These are phyloP conservation scores for Thermochaetoides thermophila DNA, from an alignment of 495 filamentous ascomycete genomes.

Conservation along the genomic window DNA sequence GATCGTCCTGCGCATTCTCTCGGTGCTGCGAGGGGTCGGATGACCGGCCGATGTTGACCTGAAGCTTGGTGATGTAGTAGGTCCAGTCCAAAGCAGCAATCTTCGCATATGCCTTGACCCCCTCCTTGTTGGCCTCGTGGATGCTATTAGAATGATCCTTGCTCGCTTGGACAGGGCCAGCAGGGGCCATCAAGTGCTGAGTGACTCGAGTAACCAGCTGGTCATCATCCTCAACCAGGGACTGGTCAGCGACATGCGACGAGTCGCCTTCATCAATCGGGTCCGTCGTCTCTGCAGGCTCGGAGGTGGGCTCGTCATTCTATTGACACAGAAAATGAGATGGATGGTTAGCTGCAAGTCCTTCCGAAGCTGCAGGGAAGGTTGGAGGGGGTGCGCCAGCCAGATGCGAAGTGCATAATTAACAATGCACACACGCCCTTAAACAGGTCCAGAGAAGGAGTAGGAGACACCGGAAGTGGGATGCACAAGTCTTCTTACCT, in stretches of 20 bases:
- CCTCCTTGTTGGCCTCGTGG: slow-evolving; percentile 54
- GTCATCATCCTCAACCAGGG: slow-evolving; percentile 35
- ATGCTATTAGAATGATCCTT: slow-evolving; percentile 58
- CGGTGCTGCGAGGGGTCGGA: slow-evolving; percentile 37
- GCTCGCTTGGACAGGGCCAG: slow-evolving; percentile 47
- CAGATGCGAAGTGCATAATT: slow-evolving; percentile 6
- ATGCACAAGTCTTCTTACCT: slow-evolving; percentile 33
- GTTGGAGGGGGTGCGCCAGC: slow-evolving; percentile 1
- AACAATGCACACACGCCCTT: slow-evolving; percentile 1
- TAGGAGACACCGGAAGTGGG: slow-evolving; percentile 12
- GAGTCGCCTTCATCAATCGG: slow-evolving; percentile 27
- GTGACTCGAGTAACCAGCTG: slow-evolving; percentile 59
- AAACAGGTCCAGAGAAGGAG: slow-evolving; percentile 10
- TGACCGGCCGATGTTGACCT: slow-evolving; percentile 72
- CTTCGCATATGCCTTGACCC: slow-evolving; percentile 82
- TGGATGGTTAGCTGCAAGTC: no score
- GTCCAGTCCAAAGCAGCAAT: slow-evolving; percentile 88
- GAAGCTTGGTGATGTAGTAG: slow-evolving; percentile 71
- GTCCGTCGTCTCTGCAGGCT: slow-evolving; percentile 10
- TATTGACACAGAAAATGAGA: no score
- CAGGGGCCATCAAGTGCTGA: slow-evolving; percentile 45
- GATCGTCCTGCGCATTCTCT: slow-evolving; percentile 19
- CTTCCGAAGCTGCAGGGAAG: no score
- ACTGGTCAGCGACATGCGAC: slow-evolving; percentile 33
- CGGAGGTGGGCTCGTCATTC: slow-evolving; percentile 11